phyloP scores from a whole-genome alignment of 2,329 filamentous ascomycete genomes.

The Mariannaea sp. region DNA sequence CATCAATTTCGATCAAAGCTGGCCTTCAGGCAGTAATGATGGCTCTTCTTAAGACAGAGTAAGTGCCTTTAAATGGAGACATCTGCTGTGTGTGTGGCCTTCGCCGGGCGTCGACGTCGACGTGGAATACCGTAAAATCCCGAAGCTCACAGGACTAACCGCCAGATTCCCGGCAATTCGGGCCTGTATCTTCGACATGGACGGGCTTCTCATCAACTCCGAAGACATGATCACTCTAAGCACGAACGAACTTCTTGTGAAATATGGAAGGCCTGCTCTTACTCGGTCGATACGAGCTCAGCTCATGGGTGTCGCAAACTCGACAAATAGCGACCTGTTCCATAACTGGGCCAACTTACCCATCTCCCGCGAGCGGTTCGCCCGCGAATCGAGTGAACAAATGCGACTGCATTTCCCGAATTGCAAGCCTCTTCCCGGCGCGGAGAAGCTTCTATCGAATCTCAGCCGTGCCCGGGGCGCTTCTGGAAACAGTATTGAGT shows the following conservation, averaged over 20 bases:
- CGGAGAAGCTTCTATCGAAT: constrained; percentile 56
- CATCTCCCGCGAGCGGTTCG: constrained; percentile 55
- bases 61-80: not conserved
- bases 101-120: not conserved
- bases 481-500: constrained; percentile 47
- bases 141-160: not conserved
- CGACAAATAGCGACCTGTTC: constrained; percentile 59
- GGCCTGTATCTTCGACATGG: constrained; percentile 76
- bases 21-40: not conserved
- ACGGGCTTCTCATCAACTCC: constrained; percentile 72
- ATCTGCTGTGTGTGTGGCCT: not conserved
- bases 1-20: not conserved
- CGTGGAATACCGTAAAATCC: not conserved
- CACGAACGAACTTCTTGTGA: constrained; percentile 65
- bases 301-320: constrained; percentile 66
- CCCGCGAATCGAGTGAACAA: constrained; percentile 36
- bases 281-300: constrained; percentile 72
- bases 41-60: not conserved
- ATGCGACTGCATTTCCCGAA: constrained; percentile 38
- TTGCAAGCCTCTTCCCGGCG: constrained; percentile 67
- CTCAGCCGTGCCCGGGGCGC: constrained; percentile 41
- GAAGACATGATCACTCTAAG: constrained; percentile 71
- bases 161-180: constrained; percentile 47
- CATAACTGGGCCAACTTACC: constrained; percentile 70
- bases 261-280: constrained; percentile 61